Conservation (phyloP, 1,139 yeast species). For the Hanseniaspora uvarum region DNA sequence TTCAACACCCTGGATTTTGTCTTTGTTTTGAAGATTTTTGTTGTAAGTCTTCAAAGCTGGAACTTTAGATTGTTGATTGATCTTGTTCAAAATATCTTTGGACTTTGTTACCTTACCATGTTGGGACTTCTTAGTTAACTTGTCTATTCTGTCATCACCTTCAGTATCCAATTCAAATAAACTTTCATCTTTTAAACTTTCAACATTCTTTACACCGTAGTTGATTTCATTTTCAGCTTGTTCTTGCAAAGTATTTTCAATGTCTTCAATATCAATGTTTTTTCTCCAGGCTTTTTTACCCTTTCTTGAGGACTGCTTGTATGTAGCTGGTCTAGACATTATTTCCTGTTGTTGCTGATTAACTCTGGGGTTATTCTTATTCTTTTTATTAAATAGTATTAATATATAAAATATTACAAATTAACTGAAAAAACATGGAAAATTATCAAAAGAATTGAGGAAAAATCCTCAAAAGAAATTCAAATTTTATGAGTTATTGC, state of each 20-base stretch:
- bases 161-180: conserved; percentile 65
- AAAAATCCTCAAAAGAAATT: background rate
- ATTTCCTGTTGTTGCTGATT: conserved; percentile 15
- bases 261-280: conserved; percentile 74
- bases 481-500: background rate
- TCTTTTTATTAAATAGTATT: background rate
- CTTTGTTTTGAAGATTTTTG: conserved; percentile 33
- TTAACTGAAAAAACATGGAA: background rate
- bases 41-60: conserved; percentile 46
- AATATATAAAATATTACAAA: background rate
- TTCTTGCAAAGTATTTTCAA: conserved; percentile 61
- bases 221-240: conserved; percentile 57
- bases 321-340: conserved; percentile 37
- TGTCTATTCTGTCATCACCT: conserved; percentile 44
- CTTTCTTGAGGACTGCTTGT: conserved; percentile 67
- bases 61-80: conserved; percentile 59
- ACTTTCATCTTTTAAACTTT: conserved; percentile 35
- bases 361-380: background rate
- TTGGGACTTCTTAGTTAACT: conserved; percentile 35
- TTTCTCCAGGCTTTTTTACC: conserved; percentile 96
- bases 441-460: background rate
- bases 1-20: conserved; percentile 53
- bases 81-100: conserved; percentile 55
- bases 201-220: conserved; percentile 44
- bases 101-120: conserved; percentile 49